Conservation (phyloP, 768 basidiomycete genomes). For the Epithele typhae region DNA sequence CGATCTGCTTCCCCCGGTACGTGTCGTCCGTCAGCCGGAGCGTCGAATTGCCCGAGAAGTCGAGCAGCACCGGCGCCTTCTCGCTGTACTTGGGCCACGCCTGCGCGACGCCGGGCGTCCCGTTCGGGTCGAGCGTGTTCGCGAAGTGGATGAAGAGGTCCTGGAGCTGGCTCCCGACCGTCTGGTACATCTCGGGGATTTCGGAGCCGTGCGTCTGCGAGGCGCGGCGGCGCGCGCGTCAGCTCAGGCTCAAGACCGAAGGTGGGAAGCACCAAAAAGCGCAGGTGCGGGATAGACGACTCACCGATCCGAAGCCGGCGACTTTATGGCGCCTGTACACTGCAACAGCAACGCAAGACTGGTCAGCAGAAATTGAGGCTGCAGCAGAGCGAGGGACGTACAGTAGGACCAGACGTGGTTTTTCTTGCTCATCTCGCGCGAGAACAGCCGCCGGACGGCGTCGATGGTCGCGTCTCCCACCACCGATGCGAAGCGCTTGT, state of each 20-base stretch:
- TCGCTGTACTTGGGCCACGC: no score
- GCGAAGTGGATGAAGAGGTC: neutral
- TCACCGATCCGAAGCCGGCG: neutral
- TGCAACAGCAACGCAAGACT: neutral
- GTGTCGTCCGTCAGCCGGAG: neutral
- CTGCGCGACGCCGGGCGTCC: no score
- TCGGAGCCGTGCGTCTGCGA: neutral
- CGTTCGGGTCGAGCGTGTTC: neutral
- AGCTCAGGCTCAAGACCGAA: no score
- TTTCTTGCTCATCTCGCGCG: neutral
- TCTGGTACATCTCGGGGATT: neutral
- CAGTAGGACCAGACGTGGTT: neutral
- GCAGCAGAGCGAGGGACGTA: neutral
- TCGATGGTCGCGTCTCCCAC: constrained; percentile 12
- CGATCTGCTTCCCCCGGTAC: neutral
- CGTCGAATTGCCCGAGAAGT: neutral
- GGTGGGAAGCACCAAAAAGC: no score
- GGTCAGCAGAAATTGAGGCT: no score
- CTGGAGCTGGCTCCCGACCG: neutral
- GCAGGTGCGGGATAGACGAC: neutral
- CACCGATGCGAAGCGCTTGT: constrained; percentile 16
- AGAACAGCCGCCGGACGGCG: constrained; percentile 8
- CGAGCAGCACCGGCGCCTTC: neutral
- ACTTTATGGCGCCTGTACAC: neutral
- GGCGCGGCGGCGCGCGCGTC: neutral